Percentiles rank a stretch among this genome's conserved stretches.
These are phyloP conservation scores for Hondaea fermentalgiana DNA, from an alignment of 108 stramenopile species.

Conservation along the genomic window DNA sequence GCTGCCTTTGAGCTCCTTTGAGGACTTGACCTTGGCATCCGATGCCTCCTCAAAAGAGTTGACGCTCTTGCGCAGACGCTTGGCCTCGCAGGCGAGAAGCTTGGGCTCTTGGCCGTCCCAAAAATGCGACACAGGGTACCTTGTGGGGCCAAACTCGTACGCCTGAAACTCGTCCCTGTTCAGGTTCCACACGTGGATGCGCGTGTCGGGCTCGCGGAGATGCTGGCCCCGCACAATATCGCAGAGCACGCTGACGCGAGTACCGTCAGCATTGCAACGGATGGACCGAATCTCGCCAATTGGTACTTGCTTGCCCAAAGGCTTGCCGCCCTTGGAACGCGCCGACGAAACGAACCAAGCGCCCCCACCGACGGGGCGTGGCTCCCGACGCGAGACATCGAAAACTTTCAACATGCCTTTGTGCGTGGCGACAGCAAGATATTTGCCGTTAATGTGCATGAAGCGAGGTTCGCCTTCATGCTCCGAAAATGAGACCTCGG, in stretches of 20 bases:
- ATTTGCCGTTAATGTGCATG: slow-evolving; percentile 41
- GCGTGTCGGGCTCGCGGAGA: slow-evolving; percentile 42
- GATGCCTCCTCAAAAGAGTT: slow-evolving; percentile 15
- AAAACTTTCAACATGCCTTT: slow-evolving; percentile 42
- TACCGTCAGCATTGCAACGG: slow-evolving; percentile 46
- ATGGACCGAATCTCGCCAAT: slow-evolving; percentile 42
- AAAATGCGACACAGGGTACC: slow-evolving; percentile 36
- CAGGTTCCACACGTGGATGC: slow-evolving; percentile 46
- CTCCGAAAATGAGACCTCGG: slow-evolving; percentile 32
- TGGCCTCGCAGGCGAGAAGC: slow-evolving; percentile 31
- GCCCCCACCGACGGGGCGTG: slow-evolving; percentile 29
- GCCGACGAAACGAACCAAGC: slow-evolving; percentile 19
- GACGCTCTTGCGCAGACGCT: slow-evolving; percentile 3
- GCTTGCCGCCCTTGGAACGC: not conserved
- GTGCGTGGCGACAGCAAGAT: slow-evolving; percentile 49
- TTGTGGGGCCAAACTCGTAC: slow-evolving; percentile 30
- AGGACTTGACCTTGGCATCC: not conserved
- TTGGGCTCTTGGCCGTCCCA: slow-evolving; percentile 50
- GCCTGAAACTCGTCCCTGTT: slow-evolving; percentile 29
- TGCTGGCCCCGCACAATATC: slow-evolving; percentile 27
- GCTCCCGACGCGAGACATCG: slow-evolving; percentile 32
- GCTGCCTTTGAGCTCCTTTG: not conserved
- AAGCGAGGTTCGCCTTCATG: slow-evolving; percentile 39
- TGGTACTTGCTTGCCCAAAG: not conserved
- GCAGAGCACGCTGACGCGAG: slow-evolving; percentile 44